Evolutionary conservation across 805 yeast species (phyloP), one percentile per base, ranked within the genome.

Genomic region (Wickerhamiella parazyma): DNA sequence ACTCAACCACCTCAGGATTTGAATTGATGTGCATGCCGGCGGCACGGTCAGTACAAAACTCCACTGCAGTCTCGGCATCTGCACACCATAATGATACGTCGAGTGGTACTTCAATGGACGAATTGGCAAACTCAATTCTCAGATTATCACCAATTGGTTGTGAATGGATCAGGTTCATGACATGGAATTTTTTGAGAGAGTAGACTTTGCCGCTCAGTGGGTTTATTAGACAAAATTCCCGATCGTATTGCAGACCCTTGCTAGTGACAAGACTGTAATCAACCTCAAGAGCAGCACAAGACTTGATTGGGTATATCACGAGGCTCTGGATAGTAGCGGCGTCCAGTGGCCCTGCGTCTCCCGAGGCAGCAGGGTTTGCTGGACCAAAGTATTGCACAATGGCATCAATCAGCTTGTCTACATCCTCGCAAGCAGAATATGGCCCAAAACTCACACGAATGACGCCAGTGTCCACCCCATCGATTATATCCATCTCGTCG

Each of bases 381-480:
- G 25, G 17, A 7, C 38, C 21, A 20, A 58, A 51, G 40, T 53
- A 62, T 12, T 59, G 61, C 3, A 42, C 33, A 12, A 67, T 48
- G 24, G 54, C 49, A 3, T 48, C 44, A 3, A 58, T 31, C 3
- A 69, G 48, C 5, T 21, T 38, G 33, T 65, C 67, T 10, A 65
- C 55, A 24, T 69, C 72, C 0, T 48, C 49, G 4, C 22, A 18
- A 4, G 51, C 45, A 2, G 64, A 55, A 59, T 63, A 63, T 0
- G 72, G 66, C 2, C 72, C 72, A 41, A 67, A 55, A 47, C 70
- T 65, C 10, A 63, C 56, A 25, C 73, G 51, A 2, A 67, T 51
- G 1, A 60, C 68, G 1, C 73, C 73, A 0, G 70, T 67, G 6
- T 66, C 64, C 21, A 47, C 49, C 2, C 62, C 64, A 35, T 64